Evolutionary conservation across 371 early-diverging fungal species (phyloP).

Genomic region (Circinella minor): DNA sequence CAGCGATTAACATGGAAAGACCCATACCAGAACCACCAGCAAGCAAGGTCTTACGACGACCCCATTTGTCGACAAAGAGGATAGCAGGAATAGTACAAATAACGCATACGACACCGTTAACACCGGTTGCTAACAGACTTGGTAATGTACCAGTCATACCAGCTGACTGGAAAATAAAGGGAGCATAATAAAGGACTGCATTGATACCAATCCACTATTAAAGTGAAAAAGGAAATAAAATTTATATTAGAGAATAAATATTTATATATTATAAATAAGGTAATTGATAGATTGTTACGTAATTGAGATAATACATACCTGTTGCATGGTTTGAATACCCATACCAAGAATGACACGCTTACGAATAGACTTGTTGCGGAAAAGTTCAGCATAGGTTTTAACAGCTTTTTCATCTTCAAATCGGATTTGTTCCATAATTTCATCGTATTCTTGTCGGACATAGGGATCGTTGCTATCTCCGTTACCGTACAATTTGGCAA

Average conservation of each 20-base stretch:
- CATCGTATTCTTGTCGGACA: constrained; percentile 69
- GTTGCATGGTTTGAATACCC: constrained; percentile 60
- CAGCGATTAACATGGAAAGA: constrained; percentile 28
- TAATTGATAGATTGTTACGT: too few relatives aligned
- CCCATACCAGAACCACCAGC: constrained; percentile 25
- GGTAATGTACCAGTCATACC: constrained; percentile 23
- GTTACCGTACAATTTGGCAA: constrained; percentile 68
- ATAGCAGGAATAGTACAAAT: constrained; percentile 30
- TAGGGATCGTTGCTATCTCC: constrained; percentile 50
- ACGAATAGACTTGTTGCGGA: constrained; percentile 44
- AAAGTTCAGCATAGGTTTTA: constrained; percentile 68
- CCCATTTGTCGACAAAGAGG: constrained; percentile 24
- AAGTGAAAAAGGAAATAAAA: too few relatives aligned
- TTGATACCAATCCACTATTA: constrained; percentile 34
- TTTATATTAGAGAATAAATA: too few relatives aligned
- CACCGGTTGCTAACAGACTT: constrained; percentile 28
- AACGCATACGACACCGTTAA: constrained; percentile 28
- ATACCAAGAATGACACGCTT: constrained; percentile 60
- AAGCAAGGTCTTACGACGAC: constrained; percentile 22
- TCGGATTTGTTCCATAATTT: constrained; percentile 64
- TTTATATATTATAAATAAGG: not conserved
- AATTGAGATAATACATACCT: not conserved
- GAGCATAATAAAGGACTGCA: constrained; percentile 36
- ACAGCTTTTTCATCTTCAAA: constrained; percentile 66
- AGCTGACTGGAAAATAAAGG: constrained; percentile 26